Percentiles rank a stretch among this genome's conserved stretches.
Evolutionary conservation across 768 basidiomycete species (phyloP).

Genomic region (Sporobolomyces phaffii): DNA sequence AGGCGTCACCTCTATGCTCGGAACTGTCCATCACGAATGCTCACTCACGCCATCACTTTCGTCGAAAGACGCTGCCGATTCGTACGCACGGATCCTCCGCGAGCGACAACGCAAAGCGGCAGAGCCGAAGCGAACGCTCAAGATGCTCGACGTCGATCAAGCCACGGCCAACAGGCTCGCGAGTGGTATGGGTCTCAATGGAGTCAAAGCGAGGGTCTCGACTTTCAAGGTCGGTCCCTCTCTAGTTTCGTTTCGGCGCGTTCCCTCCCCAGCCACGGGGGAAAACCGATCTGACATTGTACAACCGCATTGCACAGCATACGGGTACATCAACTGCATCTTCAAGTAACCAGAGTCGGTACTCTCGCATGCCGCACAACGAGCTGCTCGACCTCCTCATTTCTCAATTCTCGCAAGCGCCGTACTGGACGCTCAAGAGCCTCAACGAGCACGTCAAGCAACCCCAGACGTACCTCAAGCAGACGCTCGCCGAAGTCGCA

Average conservation of each 20-base stretch:
- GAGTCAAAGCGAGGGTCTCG: constrained; percentile 33
- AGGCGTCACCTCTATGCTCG: constrained; percentile 35
- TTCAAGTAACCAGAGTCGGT: constrained; percentile 50
- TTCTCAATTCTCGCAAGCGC: constrained; percentile 64
- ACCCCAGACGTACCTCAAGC: constrained; percentile 79
- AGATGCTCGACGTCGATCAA: constrained; percentile 38
- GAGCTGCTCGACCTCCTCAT: constrained; percentile 81
- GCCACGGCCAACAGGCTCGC: constrained; percentile 38
- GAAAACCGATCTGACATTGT: background rate
- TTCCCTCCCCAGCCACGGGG: too few relatives aligned
- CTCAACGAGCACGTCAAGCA: constrained; percentile 76
- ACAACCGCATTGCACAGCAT: background rate
- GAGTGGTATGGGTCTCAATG: constrained; percentile 30
- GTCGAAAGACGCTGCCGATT: constrained; percentile 20
- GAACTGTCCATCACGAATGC: constrained; percentile 41
- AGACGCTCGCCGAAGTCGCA: constrained; percentile 70
- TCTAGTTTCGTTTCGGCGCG: background rate
- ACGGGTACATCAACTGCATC: background rate
- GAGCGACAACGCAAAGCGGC: constrained; percentile 38
- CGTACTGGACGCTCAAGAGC: constrained; percentile 73
- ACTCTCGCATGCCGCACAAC: constrained; percentile 84
- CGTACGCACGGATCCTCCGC: constrained; percentile 41
- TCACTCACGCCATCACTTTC: constrained; percentile 37
- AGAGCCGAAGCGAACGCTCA: constrained; percentile 41
- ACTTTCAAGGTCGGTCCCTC: constrained; percentile 35